These are phyloP conservation scores for Lunularia cruciata DNA, from an alignment of 225 moss, liverwort and hornwort genomes.

Conservation along the genomic window DNA sequence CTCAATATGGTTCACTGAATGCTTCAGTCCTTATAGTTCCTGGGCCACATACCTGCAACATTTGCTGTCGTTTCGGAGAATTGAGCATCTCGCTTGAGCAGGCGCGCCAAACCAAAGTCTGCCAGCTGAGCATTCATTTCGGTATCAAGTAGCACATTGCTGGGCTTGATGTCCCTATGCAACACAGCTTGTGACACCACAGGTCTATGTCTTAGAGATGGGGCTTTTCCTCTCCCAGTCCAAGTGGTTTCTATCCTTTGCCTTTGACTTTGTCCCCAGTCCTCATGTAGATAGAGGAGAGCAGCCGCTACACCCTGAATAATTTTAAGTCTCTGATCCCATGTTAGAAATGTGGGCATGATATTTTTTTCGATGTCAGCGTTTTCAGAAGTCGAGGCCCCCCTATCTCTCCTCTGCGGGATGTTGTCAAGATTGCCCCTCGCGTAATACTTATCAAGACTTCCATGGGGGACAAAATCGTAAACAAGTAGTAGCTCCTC, in stretches of 20 bases:
- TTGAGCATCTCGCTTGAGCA: too few relatives aligned
- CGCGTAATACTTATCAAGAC: conserved; percentile 49
- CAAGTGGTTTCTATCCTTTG: too few relatives aligned
- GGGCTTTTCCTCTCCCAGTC: too few relatives aligned
- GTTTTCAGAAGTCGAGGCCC: too few relatives aligned
- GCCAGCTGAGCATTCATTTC: conserved; percentile 49
- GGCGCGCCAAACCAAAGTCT: conserved; percentile 55
- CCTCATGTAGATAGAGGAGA: conserved; percentile 53
- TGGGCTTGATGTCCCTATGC: conserved; percentile 59
- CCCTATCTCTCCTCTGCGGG: too few relatives aligned
- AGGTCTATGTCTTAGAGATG: too few relatives aligned
- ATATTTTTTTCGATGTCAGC: too few relatives aligned
- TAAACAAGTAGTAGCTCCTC: conserved; percentile 48
- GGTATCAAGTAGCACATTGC: conserved; percentile 58
- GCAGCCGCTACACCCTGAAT: conserved; percentile 54
- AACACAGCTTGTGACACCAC: conserved; percentile 43
- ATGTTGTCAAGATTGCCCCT: conserved; percentile 12
- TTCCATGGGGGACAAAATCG: conserved; percentile 44
- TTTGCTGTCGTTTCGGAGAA: too few relatives aligned
- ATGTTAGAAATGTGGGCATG: conserved; percentile 38
- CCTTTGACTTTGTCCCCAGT: too few relatives aligned
- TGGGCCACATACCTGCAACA: too few relatives aligned
- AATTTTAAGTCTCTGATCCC: conserved; percentile 52
- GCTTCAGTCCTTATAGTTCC: too few relatives aligned
- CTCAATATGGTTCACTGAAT: too few relatives aligned